Conservation (phyloP, 805 yeast genomes). For the Saccharomycopsis malanga region DNA sequence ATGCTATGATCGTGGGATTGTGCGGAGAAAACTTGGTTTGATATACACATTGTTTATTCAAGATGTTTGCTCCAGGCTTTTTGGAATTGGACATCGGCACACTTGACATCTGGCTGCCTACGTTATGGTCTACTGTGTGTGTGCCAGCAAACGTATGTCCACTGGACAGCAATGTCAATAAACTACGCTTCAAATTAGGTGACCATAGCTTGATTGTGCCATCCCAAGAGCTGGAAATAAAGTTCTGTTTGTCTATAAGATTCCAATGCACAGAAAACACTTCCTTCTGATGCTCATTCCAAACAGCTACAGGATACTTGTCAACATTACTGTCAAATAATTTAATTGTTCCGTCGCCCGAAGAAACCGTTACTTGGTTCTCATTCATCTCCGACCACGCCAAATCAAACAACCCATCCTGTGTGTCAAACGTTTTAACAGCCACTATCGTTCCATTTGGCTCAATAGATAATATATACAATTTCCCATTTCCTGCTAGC, state of each 20-base stretch:
- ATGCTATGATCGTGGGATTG: constrained; percentile 58
- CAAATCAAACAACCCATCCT: constrained; percentile 83
- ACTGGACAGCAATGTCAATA: constrained; percentile 42
- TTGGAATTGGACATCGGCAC: constrained; percentile 34
- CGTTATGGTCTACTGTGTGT: background rate
- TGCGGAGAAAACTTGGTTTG: constrained; percentile 81
- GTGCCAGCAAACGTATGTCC: constrained; percentile 20
- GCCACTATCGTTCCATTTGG: constrained; percentile 54
- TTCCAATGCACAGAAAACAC: constrained; percentile 74
- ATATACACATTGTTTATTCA: constrained; percentile 58
- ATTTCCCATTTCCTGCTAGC: constrained; percentile 85
- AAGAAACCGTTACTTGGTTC: constrained; percentile 72
- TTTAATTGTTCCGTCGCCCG: constrained; percentile 87
- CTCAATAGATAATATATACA: constrained; percentile 61
- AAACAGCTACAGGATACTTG: constrained; percentile 65
- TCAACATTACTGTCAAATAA: constrained; percentile 67
- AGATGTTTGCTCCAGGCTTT: constrained; percentile 29
- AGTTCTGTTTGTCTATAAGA: constrained; percentile 54
- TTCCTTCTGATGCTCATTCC: constrained; percentile 71
- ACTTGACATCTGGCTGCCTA: constrained; percentile 23
- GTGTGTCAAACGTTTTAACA: constrained; percentile 70
- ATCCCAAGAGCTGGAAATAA: constrained; percentile 88
- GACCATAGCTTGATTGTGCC: constrained; percentile 79
- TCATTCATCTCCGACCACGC: constrained; percentile 91
- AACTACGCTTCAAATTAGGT: constrained; percentile 48